These are phyloP conservation scores for Leccinum pachyderme DNA, from an alignment of 1,284 basidiomycete species.

Conservation along the genomic window DNA sequence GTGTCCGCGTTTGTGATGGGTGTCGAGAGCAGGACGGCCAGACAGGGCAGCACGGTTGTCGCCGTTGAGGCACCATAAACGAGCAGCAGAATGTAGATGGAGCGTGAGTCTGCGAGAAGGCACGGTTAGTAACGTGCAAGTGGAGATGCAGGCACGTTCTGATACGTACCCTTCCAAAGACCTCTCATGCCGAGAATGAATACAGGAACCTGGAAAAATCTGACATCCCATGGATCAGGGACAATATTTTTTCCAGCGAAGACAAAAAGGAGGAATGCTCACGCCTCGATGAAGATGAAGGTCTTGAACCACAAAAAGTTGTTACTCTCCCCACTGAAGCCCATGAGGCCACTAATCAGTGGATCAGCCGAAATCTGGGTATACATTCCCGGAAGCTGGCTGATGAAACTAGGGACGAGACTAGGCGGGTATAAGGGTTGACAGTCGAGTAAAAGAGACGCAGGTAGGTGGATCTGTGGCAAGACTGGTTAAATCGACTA, in stretches of 20 bases:
- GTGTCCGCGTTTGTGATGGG: slow-evolving; percentile 38
- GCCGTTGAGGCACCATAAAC: slow-evolving; percentile 76
- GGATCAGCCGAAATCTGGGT: slow-evolving; percentile 59
- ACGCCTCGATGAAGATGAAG: slow-evolving; percentile 63
- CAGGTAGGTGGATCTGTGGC: slow-evolving; percentile 58
- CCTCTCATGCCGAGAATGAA: slow-evolving; percentile 68
- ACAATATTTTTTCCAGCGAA: slow-evolving; percentile 12
- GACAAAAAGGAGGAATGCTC: slow-evolving; percentile 14
- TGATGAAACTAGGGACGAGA: slow-evolving; percentile 47
- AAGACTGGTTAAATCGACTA: background rate
- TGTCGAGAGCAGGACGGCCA: slow-evolving; percentile 55
- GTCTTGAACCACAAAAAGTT: slow-evolving; percentile 64
- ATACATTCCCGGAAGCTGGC: slow-evolving; percentile 45
- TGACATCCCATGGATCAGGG: slow-evolving; percentile 29
- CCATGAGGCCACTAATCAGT: slow-evolving; percentile 53
- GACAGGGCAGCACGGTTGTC: slow-evolving; percentile 74
- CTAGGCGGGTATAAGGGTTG: slow-evolving; percentile 62
- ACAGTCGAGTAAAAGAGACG: slow-evolving; percentile 64
- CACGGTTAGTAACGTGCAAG: background rate
- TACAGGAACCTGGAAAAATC: slow-evolving; percentile 74
- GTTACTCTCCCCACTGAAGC: slow-evolving; percentile 37
- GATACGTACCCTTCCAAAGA: slow-evolving; percentile 56
- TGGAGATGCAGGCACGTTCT: background rate
- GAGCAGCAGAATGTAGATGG: slow-evolving; percentile 57
- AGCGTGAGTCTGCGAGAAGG: slow-evolving; percentile 38